phyloP scores from a whole-genome alignment of 2,329 filamentous ascomycete genomes.

The Talaromyces amestolkiae region DNA sequence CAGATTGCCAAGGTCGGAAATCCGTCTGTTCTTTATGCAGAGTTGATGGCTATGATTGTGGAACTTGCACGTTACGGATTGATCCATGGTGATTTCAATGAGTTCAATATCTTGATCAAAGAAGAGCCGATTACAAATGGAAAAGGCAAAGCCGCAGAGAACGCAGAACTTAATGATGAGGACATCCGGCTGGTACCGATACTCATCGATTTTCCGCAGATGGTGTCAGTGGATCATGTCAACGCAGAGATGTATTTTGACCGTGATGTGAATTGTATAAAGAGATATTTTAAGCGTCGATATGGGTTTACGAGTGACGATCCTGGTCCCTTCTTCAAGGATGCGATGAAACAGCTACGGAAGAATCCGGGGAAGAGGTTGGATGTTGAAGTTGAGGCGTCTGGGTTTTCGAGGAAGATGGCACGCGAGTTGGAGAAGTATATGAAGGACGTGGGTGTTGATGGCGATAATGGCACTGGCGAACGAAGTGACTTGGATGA shows the following conservation, averaged over 20 bases:
- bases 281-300: slow-evolving; percentile 84
- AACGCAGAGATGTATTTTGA: slow-evolving; percentile 99
- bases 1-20: slow-evolving; percentile 83
- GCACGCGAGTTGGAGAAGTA: slow-evolving; percentile 88
- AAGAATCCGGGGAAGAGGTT: slow-evolving; percentile 66
- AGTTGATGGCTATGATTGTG: slow-evolving; percentile 83
- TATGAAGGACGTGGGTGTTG: slow-evolving; percentile 69
- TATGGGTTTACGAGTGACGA: slow-evolving; percentile 84
- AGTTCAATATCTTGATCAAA: slow-evolving; percentile 96
- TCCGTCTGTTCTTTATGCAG: slow-evolving; percentile 82
- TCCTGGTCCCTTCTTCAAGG: slow-evolving; percentile 79
- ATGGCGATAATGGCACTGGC: slow-evolving; percentile 49
- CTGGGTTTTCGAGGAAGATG: slow-evolving; percentile 96
- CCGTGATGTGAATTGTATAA: slow-evolving; percentile 91
- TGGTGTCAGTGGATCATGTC: slow-evolving; percentile 89
- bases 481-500: slow-evolving; percentile 37
- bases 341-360: slow-evolving; percentile 69
- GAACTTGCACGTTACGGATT: slow-evolving; percentile 79
- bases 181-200: slow-evolving; percentile 67
- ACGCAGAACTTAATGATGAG: slow-evolving; percentile 29
- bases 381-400: slow-evolving; percentile 86
- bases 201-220: slow-evolving; percentile 96
- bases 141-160: slow-evolving; percentile 39
- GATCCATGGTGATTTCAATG: slow-evolving; percentile 98
- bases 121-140: slow-evolving; percentile 54